Conservation (phyloP, 768 basidiomycete genomes). For the Termitomyces sp. region DNA sequence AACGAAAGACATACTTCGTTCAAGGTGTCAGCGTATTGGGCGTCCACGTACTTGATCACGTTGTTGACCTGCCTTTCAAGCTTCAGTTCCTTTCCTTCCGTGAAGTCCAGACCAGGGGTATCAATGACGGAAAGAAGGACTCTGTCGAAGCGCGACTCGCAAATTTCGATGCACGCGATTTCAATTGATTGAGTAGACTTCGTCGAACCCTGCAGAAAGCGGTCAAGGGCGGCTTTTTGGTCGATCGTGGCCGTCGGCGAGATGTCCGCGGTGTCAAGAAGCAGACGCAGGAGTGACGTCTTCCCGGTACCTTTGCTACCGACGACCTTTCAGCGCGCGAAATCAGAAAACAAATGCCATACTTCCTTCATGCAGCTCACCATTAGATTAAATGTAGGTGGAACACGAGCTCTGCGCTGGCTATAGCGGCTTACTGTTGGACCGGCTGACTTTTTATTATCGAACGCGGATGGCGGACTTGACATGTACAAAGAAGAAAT, state of each 20-base stretch:
- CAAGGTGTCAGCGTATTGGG: conserved; percentile 82
- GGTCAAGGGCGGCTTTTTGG: conserved; percentile 59
- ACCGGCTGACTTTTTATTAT: conserved; percentile 42
- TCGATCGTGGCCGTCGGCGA: conserved; percentile 73
- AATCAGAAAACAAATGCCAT: neutral
- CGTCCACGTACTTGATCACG: conserved; percentile 74
- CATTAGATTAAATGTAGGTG: conserved; percentile 86
- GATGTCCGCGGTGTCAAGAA: conserved; percentile 81
- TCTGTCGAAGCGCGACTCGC: conserved; percentile 78
- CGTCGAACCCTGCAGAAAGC: conserved; percentile 55
- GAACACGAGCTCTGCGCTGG: conserved; percentile 58
- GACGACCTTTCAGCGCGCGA: conserved; percentile 51
- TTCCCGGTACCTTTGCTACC: conserved; percentile 82
- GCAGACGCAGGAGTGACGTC: conserved; percentile 72
- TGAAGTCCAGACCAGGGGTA: conserved; percentile 80
- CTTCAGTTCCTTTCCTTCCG: conserved; percentile 64
- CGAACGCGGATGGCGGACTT: conserved; percentile 56
- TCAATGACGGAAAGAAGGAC: conserved; percentile 78
- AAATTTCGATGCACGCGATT: conserved; percentile 73
- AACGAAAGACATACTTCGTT: conserved; percentile 53
- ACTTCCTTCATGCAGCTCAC: conserved; percentile 28
- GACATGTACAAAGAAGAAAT: conserved; percentile 74
- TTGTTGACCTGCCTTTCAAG: conserved; percentile 73
- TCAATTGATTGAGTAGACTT: conserved; percentile 60
- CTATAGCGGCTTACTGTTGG: conserved; percentile 41